Base-by-base conservation (phyloP, 2,329 filamentous ascomycete genomes). In the Teratosphaeria destructans region DNA sequence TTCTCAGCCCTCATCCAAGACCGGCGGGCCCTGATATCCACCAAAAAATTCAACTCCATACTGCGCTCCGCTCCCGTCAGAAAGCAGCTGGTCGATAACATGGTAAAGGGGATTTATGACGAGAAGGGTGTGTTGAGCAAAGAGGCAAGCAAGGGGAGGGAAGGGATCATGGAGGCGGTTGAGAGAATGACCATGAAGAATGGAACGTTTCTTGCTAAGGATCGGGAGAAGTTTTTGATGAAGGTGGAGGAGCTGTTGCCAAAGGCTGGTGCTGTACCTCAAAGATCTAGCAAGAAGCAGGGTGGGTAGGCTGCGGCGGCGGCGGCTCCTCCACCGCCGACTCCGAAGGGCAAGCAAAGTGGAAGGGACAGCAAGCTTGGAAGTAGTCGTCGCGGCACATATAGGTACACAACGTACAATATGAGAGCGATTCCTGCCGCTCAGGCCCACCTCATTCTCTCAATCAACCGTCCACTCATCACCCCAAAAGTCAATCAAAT, bases 401-500 rank as follows among this genome's bases (percentile, higher is more conserved):
- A n/a, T 34, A 16, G 7, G 14, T 54, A 54, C 14, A 54, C 11
- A 8, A 12, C 8, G 27, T 32, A 32, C 27, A 32, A 5, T 54
- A 23, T 23, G 23, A 23, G 32, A 7, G 29, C 4, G n/a, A 16
- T 54, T 8, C 4, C 12, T 29, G 7, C 1, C 16, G 19, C 4
- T n/a, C 43, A 19, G 43, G 19, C 19, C 5, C 16, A 19, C n/a
- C 8, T n/a, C 43, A 19, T 1, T n/a, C 16, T 23, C 27, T 61
- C 56, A 74, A 32, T 71, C 70, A 34, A 64, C 59, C 27, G 61
- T 58, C 62, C 64, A 66, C 61, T 75, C 72, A 43, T 67, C 64
- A 32, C 57, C 62, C 74, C 75, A 77, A 61, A 76, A 77, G 12
- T 68, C 67, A n/a, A 71, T 56, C 52, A 77, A 65, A n/a, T 68